Conservation (phyloP, 805 yeast species). For the Metschnikowia noctiluminum region DNA sequence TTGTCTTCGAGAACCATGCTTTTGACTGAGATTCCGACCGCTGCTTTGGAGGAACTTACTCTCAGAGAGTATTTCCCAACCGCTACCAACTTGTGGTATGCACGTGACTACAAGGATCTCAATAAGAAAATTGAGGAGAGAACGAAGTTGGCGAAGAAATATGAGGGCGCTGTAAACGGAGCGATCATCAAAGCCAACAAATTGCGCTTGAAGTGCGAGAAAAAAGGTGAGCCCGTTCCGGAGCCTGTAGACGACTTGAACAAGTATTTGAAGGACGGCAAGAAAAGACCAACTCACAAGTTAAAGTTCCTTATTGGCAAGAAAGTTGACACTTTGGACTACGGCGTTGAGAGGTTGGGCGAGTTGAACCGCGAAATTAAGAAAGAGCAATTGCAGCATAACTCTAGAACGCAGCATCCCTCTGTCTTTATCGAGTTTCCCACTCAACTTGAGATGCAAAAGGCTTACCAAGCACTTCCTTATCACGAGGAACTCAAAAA, state of each 20-base stretch:
- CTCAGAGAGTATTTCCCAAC: slow-evolving; percentile 62
- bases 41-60: slow-evolving; percentile 43
- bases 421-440: slow-evolving; percentile 81
- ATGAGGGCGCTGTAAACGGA: slow-evolving; percentile 64
- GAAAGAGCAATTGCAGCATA: slow-evolving; percentile 52
- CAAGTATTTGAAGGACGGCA: slow-evolving; percentile 61
- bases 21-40: slow-evolving; percentile 62
- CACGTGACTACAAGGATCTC: slow-evolving; percentile 60
- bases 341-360: slow-evolving; percentile 63
- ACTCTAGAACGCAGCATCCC: slow-evolving; percentile 50
- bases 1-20: slow-evolving; percentile 70
- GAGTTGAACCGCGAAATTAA: slow-evolving; percentile 67
- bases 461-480: slow-evolving; percentile 80
- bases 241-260: slow-evolving; percentile 55
- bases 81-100: slow-evolving; percentile 56
- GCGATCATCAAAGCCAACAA: slow-evolving; percentile 59
- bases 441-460: slow-evolving; percentile 82
- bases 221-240: slow-evolving; percentile 55
- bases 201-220: slow-evolving; percentile 49
- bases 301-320: slow-evolving; percentile 69
- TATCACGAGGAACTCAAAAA: slow-evolving; percentile 46
- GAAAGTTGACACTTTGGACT: slow-evolving; percentile 81
- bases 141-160: slow-evolving; percentile 53
- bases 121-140: slow-evolving; percentile 59
- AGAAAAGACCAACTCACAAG: slow-evolving; percentile 80